Conservation (phyloP, 495 filamentous ascomycete species). For the Chaetomium tenue region DNA sequence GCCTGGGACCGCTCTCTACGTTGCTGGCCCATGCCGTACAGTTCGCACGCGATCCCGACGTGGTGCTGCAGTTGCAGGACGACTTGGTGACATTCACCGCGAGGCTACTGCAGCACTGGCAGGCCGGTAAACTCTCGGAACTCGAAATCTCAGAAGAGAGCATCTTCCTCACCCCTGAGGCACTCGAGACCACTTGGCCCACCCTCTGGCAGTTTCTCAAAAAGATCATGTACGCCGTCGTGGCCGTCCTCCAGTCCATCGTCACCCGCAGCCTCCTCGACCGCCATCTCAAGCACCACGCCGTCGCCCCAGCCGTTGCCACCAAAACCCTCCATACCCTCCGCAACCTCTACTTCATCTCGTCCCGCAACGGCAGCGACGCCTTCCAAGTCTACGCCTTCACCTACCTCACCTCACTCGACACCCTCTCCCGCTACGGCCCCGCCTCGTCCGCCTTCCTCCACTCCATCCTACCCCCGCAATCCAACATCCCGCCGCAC, state of each 20-base stretch:
- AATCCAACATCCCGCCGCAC: constrained; percentile 59
- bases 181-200: constrained; percentile 65
- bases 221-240: constrained; percentile 74
- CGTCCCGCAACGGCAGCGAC: constrained; percentile 69
- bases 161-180: constrained; percentile 66
- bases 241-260: constrained; percentile 70
- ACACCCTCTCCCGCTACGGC: constrained; percentile 76
- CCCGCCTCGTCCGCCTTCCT: constrained; percentile 68
- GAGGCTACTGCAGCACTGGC: constrained; percentile 76
- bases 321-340: constrained; percentile 75
- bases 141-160: constrained; percentile 76
- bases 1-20: constrained; percentile 74
- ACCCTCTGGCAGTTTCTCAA: constrained; percentile 80
- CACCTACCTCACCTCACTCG: constrained; percentile 82
- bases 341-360: constrained; percentile 83
- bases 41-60: constrained; percentile 56
- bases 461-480: constrained; percentile 57
- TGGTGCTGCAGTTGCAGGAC: constrained; percentile 67
- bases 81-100: constrained; percentile 68
- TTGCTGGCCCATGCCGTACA: constrained; percentile 73
- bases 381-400: constrained; percentile 79
- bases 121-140: constrained; percentile 76
- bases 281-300: constrained; percentile 41
- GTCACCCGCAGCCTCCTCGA: constrained; percentile 60
- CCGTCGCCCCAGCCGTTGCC: constrained; percentile 66